Evolutionary conservation across 345 rosid genomes (phyloP).

Genomic region (Mercurialis annua): DNA sequence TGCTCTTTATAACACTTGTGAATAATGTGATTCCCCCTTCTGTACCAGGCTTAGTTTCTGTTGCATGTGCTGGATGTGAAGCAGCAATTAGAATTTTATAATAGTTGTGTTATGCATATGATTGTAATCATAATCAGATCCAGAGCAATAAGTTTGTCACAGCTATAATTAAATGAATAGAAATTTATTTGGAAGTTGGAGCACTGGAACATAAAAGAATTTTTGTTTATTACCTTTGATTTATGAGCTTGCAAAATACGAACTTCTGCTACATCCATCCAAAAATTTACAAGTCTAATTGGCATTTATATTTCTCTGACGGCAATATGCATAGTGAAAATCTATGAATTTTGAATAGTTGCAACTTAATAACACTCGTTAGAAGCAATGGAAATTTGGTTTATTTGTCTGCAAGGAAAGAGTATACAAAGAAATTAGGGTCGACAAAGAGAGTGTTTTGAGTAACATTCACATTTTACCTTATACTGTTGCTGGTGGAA

Average conservation of each 20-base stretch:
- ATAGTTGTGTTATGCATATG: not conserved
- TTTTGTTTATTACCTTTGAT: not conserved
- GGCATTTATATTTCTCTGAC: constrained; percentile 2
- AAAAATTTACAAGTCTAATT: not conserved
- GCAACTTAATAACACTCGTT: not conserved
- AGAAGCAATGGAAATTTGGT: not conserved
- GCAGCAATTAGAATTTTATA: not conserved
- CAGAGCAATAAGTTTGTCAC: not conserved
- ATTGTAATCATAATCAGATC: not conserved
- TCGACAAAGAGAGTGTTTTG: not conserved
- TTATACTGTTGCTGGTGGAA: constrained; percentile 11
- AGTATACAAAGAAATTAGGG: not conserved
- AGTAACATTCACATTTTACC: not conserved
- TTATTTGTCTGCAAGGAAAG: constrained; percentile 7
- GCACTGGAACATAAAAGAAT: not conserved
- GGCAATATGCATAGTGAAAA: not conserved
- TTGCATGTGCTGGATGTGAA: not conserved
- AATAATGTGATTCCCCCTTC: too few relatives aligned
- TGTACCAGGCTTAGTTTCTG: not conserved
- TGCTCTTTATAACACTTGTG: not conserved
- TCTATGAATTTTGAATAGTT: not conserved
- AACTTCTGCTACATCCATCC: constrained; percentile 2
- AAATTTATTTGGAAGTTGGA: not conserved
- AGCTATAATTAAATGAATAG: not conserved
- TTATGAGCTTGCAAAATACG: not conserved